Conservation (phyloP, 1,284 basidiomycete genomes). For the Golubevia pallescens region DNA sequence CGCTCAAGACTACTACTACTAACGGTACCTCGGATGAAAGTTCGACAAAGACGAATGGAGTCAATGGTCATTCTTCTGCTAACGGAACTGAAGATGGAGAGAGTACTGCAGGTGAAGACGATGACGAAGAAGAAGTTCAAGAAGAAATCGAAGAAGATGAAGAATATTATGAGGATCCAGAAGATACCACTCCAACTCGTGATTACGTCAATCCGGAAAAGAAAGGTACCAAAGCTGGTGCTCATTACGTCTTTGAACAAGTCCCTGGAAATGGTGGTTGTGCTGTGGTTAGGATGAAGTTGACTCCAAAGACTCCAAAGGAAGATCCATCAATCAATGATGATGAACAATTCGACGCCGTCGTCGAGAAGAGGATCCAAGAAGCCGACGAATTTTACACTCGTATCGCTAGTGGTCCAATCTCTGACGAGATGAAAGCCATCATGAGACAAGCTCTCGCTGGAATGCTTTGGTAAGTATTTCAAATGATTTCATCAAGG, state of each 20-base stretch:
- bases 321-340: slow-evolving; percentile 82
- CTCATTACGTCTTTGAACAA: slow-evolving; percentile 84
- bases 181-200: slow-evolving; percentile 32
- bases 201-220: slow-evolving; percentile 79
- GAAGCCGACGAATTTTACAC: slow-evolving; percentile 97
- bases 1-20: neutral
- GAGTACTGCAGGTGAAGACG: slow-evolving; percentile 27
- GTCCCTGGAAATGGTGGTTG: slow-evolving; percentile 92
- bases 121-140: slow-evolving; percentile 42
- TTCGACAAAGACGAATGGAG: slow-evolving; percentile 28
- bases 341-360: slow-evolving; percentile 86
- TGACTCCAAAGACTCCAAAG: slow-evolving; percentile 78
- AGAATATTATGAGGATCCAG: slow-evolving; percentile 39
- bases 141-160: slow-evolving; percentile 59
- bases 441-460: slow-evolving; percentile 96
- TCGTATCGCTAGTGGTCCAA: slow-evolving; percentile 77
- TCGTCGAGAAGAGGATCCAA: slow-evolving; percentile 76
- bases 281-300: slow-evolving; percentile 90
- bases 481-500: too few relatives aligned
- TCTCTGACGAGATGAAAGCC: slow-evolving; percentile 89
- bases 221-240: slow-evolving; percentile 88
- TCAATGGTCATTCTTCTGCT: slow-evolving; percentile 39
- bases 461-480: slow-evolving; percentile 88
- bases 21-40: slow-evolving; percentile 13
- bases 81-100: slow-evolving; percentile 40